phyloP scores from a whole-genome alignment of 2,329 filamentous ascomycete genomes.

The Xylaria sp. region DNA sequence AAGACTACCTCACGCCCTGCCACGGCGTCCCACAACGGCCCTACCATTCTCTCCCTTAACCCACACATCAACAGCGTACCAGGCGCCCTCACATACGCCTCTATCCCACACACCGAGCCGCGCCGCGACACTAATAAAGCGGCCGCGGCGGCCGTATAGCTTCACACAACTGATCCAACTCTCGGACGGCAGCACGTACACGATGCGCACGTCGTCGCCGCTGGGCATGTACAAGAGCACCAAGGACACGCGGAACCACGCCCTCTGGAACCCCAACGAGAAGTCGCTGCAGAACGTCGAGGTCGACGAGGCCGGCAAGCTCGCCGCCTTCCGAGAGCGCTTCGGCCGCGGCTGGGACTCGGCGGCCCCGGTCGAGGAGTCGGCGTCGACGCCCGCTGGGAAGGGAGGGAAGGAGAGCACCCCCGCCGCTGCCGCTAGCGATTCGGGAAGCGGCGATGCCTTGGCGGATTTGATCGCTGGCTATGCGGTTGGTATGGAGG shows the following conservation, averaged over 20 bases:
- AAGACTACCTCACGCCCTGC: constrained; percentile 48
- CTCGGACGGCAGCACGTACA: constrained; percentile 87
- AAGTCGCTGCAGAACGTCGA: constrained; percentile 87
- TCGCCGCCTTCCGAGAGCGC: constrained; percentile 84
- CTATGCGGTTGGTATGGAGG: constrained; percentile 51
- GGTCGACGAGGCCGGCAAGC: constrained; percentile 90
- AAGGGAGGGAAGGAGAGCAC: constrained; percentile 32
- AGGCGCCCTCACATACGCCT: constrained; percentile 37
- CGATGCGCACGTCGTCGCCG: constrained; percentile 80
- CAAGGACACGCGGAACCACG: constrained; percentile 90
- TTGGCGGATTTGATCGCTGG: constrained; percentile 63
- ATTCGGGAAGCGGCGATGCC: constrained; percentile 47
- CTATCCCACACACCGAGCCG: constrained; percentile 68
- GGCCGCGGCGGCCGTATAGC: constrained; percentile 91
- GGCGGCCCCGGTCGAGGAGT: constrained; percentile 41
- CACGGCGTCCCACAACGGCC: constrained; percentile 44
- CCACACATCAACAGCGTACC: constrained; percentile 30
- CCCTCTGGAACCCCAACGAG: constrained; percentile 89
- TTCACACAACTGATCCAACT: constrained; percentile 98
- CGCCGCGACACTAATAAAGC: constrained; percentile 84
- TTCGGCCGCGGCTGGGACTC: constrained; percentile 87
- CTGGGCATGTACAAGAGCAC: constrained; percentile 65
- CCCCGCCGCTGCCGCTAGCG: constrained; percentile 40
- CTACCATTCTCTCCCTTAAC: constrained; percentile 32
- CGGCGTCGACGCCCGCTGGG: constrained; percentile 42